Percentiles rank a stretch among this genome's conserved stretches.
phyloP scores from a whole-genome alignment of 2,329 filamentous ascomycete genomes.

The Ophiostoma sp. region DNA sequence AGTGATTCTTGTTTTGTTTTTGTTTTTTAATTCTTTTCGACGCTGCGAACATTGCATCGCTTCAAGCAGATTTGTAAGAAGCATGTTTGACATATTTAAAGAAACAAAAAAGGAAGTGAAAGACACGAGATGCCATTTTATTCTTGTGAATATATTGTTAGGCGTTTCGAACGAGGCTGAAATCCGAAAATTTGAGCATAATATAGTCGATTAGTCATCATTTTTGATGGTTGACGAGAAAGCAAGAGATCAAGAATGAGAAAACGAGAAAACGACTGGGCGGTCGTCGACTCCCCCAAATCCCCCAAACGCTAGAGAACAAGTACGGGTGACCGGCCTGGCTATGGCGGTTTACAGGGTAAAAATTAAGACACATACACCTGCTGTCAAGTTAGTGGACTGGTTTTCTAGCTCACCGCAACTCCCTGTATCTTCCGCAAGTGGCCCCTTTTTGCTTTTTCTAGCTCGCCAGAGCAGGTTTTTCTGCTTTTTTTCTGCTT shows the following conservation, averaged over 20 bases:
- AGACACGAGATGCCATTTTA: no score
- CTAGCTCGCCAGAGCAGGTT: background rate
- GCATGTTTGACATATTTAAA: background rate
- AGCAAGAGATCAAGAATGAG: background rate
- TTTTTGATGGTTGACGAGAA: background rate
- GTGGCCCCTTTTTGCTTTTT: background rate
- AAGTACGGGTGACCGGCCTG: background rate
- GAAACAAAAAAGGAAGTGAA: no score
- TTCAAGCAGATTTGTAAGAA: background rate
- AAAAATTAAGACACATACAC: background rate
- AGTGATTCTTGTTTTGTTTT: background rate
- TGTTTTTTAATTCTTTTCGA: background rate
- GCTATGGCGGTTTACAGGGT: conserved; percentile 11
- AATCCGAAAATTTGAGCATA: background rate
- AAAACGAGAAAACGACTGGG: conserved; percentile 2
- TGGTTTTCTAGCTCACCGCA: background rate
- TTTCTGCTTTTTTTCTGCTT: no score
- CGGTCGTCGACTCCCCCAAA: conserved; percentile 14
- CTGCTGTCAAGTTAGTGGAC: background rate
- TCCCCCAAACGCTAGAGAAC: background rate
- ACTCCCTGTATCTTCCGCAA: conserved; percentile 15
- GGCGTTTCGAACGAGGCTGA: background rate
- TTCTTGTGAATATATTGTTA: background rate
- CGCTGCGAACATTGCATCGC: background rate
- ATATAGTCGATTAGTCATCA: conserved; percentile 8